Conservation (phyloP, 108 stramenopile species). For the Cyclotella cryptica region DNA sequence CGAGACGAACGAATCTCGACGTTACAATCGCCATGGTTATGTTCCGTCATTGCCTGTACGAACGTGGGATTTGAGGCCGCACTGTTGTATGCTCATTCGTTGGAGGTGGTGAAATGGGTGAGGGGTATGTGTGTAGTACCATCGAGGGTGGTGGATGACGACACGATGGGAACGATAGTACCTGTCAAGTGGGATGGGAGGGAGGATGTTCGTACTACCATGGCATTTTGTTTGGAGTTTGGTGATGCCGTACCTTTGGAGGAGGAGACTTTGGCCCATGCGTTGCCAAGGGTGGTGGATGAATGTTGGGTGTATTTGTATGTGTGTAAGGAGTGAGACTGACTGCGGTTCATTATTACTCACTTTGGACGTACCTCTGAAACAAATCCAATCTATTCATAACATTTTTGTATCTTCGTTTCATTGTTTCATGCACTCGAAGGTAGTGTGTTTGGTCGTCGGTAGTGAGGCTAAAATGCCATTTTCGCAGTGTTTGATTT, state of each 20-base stretch:
- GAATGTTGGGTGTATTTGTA: slow-evolving; percentile 44
- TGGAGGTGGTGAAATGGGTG: slow-evolving; percentile 30
- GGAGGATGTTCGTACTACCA: neutral
- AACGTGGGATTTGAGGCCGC: slow-evolving; percentile 49
- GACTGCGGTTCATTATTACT: too few relatives aligned
- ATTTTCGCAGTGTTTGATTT: too few relatives aligned
- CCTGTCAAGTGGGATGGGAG: neutral
- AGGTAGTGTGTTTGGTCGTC: too few relatives aligned
- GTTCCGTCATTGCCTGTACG: too few relatives aligned
- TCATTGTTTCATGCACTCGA: too few relatives aligned
- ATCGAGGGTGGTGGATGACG: neutral
- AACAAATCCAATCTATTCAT: too few relatives aligned
- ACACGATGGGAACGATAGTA: neutral
- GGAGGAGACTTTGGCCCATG: slow-evolving; percentile 33
- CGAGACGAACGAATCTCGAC: too few relatives aligned
- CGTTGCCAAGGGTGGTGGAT: slow-evolving; percentile 41
- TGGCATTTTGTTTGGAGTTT: slow-evolving; percentile 52
- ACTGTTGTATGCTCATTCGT: slow-evolving; percentile 40
- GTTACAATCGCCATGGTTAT: too few relatives aligned
- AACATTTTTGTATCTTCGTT: too few relatives aligned
- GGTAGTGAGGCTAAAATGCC: too few relatives aligned
- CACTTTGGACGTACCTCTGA: too few relatives aligned
- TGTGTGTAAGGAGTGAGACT: neutral
- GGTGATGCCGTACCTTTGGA: slow-evolving; percentile 51
- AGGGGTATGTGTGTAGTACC: neutral